Conservation (phyloP, 1,139 yeast species). For the Entelexis paramagnoliae region DNA sequence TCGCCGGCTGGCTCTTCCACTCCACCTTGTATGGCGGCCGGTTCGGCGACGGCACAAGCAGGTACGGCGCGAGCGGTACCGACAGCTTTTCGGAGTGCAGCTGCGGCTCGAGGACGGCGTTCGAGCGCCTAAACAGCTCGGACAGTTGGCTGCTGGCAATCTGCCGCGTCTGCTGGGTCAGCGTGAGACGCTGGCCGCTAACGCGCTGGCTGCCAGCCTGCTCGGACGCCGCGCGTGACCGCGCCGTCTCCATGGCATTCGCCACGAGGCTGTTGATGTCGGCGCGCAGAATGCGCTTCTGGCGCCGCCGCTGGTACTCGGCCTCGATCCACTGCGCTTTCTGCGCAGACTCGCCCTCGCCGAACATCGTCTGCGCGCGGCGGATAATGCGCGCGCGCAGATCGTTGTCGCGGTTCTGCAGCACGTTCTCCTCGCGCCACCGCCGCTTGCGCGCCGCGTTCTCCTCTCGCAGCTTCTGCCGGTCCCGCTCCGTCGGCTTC, state of each 20-base stretch:
- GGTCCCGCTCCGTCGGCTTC: conserved; percentile 32
- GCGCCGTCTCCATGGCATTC: conserved; percentile 12
- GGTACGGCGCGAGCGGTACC: conserved; percentile 22
- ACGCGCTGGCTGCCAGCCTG: conserved; percentile 2
- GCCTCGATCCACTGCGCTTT: conserved; percentile 64
- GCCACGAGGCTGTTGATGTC: conserved; percentile 26
- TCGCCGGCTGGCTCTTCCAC: background rate
- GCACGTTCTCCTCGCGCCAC: conserved; percentile 80
- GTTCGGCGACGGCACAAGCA: conserved; percentile 21
- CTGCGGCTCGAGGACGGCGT: conserved; percentile 20
- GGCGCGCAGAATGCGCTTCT: conserved; percentile 39
- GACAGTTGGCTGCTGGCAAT: conserved; percentile 20
- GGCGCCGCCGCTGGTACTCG: conserved; percentile 58
- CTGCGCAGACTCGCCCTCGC: conserved; percentile 47
- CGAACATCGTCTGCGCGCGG: conserved; percentile 60
- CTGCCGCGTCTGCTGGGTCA: conserved; percentile 19
- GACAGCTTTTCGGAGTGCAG: conserved; percentile 16
- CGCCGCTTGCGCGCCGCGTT: conserved; percentile 79
- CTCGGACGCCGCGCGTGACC: conserved; percentile 11
- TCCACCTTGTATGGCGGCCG: conserved; percentile 18
- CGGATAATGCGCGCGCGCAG: conserved; percentile 64
- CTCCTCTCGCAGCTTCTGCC: conserved; percentile 54
- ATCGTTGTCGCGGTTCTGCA: conserved; percentile 80
- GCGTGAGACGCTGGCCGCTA: conserved; percentile 11
- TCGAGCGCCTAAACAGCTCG: conserved; percentile 21